Conservation (phyloP, 305 asterid species). For the Fraxinus nigra region DNA sequence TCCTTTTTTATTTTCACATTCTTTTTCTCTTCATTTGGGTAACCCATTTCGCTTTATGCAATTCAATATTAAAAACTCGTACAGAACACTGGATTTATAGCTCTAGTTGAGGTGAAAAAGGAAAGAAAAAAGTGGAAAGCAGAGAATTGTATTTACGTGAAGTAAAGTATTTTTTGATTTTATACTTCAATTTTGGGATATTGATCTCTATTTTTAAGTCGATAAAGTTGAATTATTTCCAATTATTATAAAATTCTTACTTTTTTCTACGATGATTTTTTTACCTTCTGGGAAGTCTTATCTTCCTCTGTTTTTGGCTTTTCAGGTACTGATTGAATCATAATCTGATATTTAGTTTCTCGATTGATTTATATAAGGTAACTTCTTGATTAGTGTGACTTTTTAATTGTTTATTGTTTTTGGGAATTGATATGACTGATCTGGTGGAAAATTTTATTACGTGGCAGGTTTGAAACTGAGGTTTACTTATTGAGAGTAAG, state of each 20-base stretch:
- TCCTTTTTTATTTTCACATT: neutral
- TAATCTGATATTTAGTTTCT: conserved; percentile 14
- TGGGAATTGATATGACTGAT: conserved; percentile 15
- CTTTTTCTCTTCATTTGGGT: conserved; percentile 12
- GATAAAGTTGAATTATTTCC: conserved; percentile 13
- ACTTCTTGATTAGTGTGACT: conserved; percentile 12
- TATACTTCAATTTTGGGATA: neutral
- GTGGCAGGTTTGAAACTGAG: conserved; percentile 30
- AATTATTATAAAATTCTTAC: neutral
- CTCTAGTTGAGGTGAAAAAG: neutral
- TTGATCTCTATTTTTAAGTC: conserved; percentile 18
- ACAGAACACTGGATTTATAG: neutral
- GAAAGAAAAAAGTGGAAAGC: neutral
- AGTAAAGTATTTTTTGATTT: neutral
- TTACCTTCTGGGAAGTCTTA: neutral
- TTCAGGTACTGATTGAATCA: conserved; percentile 19
- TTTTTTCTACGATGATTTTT: neutral
- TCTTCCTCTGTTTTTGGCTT: conserved; percentile 12
- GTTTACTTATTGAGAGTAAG: conserved; percentile 3
- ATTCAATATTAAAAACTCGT: neutral
- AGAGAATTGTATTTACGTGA: conserved; percentile 16
- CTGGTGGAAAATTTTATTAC: conserved; percentile 4
- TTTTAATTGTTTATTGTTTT: conserved; percentile 6
- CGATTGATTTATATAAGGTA: conserved; percentile 15
- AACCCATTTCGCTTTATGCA: neutral